These are phyloP conservation scores for Globisporangium camurandrum DNA, from an alignment of 352 stramenopile species.

Conservation along the genomic window DNA sequence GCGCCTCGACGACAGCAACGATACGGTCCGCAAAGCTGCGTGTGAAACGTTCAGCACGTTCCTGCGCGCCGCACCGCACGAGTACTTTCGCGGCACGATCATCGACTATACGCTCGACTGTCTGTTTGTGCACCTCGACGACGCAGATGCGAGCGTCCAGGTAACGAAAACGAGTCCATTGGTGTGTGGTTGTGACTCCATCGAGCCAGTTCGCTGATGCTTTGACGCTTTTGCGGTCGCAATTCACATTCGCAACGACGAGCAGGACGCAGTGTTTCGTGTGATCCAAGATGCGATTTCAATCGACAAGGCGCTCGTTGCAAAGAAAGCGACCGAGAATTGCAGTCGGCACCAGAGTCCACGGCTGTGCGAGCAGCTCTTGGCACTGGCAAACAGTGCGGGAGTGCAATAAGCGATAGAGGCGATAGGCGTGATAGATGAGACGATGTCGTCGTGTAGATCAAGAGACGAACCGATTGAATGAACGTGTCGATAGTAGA, in stretches of 20 bases:
- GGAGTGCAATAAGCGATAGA: no score
- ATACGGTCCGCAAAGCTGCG: conserved; percentile 80
- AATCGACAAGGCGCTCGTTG: conserved; percentile 47
- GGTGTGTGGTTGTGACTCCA: no score
- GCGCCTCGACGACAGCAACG: conserved; percentile 88
- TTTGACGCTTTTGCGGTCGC: no score
- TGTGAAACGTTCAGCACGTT: conserved; percentile 87
- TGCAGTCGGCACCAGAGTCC: conserved; percentile 61
- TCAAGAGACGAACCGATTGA: no score
- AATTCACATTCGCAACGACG: neutral
- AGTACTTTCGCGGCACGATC: conserved; percentile 84
- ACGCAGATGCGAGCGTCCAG: conserved; percentile 83
- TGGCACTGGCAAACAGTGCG: conserved; percentile 41
- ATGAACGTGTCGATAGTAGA: no score
- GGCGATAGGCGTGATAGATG: no score
- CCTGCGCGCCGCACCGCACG: conserved; percentile 69
- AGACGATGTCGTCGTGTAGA: no score
- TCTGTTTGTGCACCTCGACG: conserved; percentile 89
- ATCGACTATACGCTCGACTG: conserved; percentile 89
- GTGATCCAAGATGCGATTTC: conserved; percentile 60
- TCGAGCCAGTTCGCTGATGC: neutral
- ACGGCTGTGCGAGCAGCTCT: conserved; percentile 63
- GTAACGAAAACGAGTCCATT: no score
- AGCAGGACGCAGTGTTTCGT: conserved; percentile 53
- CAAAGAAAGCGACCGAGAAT: conserved; percentile 75